Base-by-base conservation (phyloP, 768 basidiomycete species). In the Termitomyces sp. region DNA sequence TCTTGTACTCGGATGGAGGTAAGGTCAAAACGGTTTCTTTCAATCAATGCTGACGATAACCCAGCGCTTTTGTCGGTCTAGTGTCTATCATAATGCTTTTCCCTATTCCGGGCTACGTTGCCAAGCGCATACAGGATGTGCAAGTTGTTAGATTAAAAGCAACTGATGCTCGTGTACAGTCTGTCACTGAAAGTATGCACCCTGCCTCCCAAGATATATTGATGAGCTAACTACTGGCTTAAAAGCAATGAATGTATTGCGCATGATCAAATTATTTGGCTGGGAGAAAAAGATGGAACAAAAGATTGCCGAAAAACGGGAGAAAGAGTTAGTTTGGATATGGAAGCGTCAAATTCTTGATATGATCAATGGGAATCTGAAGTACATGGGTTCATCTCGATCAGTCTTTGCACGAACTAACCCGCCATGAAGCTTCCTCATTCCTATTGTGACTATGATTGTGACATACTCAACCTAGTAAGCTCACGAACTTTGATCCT, bases 221-320 rank as follows among this genome's bases (percentile, higher is more conserved):
- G 25, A 40, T 28, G 9, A 19, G 49, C 54, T 56, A 42, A 55
- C 47, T 51, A 43, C n/a, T 23, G 47, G 9, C 9, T 72, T 68
- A 39, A 34, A 51, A 84, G 84, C 74, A 5, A 72, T 84, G 63
- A 79, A 77, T 53, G 79, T 82, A 19, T 67, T 86, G 14, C 77
- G 85, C 17, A 86, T 88, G 81, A 73, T 88, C 64, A 89, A 89
- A 68, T 70, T 89, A 41, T 88, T 90, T 61, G 88, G 77, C 8
- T 80, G 88, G 79, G 78, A 85, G 75, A 76, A 78, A 56, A 76
- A 80, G 46, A 78, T 86, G 64, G 72, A 78, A 23, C 66, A 76
- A 12, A 74, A 75, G 49, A 72, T 92, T 45, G 69, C 75, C 21
- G 76, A 76, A 30, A 82, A 81, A 61, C 78, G 89, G 57, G 79